Evolutionary conservation across 1,284 basidiomycete genomes (phyloP).

Genomic region (Trichosporon faecale): DNA sequence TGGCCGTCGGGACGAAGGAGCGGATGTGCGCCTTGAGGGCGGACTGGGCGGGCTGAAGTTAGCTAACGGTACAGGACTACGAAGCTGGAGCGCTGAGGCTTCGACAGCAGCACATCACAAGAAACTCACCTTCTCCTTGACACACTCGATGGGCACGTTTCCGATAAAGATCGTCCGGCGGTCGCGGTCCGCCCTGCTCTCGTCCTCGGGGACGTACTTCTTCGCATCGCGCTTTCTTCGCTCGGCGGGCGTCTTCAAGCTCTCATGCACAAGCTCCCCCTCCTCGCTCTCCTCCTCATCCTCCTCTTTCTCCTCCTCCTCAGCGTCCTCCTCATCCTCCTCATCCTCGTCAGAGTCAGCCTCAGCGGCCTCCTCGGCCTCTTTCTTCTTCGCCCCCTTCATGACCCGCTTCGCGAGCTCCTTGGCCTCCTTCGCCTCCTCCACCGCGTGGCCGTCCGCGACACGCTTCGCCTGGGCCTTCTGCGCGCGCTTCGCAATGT

Average conservation of each 20-base stretch:
- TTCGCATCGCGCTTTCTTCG: slow-evolving; percentile 30
- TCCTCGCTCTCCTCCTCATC: slow-evolving; percentile 31
- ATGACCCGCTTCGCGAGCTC: too few species aligned
- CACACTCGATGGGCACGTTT: slow-evolving; percentile 74
- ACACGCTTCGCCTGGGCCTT: too few species aligned
- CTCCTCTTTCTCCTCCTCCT: slow-evolving; percentile 30
- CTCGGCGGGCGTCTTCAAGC: slow-evolving; percentile 28
- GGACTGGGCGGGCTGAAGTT: slow-evolving; percentile 10
- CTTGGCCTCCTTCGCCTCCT: too few species aligned
- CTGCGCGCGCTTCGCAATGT: too few species aligned
- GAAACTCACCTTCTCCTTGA: slow-evolving; percentile 66
- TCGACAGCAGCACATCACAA: neutral
- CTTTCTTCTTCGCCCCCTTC: slow-evolving; percentile 30
- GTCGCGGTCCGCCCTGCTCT: slow-evolving; percentile 68
- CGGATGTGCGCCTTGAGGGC: slow-evolving; percentile 60
- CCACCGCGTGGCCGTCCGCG: too few species aligned
- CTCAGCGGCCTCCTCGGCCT: slow-evolving; percentile 18
- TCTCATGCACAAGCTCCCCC: slow-evolving; percentile 50
- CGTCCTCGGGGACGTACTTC: slow-evolving; percentile 61
- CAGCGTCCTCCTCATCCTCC: slow-evolving; percentile 25
- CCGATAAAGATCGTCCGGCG: slow-evolving; percentile 89
- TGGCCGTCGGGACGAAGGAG: slow-evolving; percentile 64
- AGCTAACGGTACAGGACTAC: neutral
- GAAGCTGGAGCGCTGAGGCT: neutral
- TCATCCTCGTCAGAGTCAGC: neutral